These are phyloP conservation scores for Nemania abortiva DNA, from an alignment of 2,329 filamentous ascomycete species.

Conservation along the genomic window DNA sequence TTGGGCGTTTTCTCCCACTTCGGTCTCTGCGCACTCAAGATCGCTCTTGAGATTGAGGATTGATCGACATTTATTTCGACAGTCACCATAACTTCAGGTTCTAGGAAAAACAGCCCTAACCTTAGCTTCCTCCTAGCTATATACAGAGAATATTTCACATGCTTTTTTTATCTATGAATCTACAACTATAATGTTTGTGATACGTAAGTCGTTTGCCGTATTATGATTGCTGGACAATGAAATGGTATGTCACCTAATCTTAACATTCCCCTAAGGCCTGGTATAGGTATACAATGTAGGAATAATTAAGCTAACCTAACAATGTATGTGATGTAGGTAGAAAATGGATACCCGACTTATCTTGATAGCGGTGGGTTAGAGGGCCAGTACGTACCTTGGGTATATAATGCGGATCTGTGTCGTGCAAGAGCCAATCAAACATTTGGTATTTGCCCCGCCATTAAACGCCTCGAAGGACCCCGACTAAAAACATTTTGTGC, in stretches of 20 bases:
- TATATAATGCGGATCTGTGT: too few species aligned
- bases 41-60: conserved; percentile 44
- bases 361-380: too few species aligned
- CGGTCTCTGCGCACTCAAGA: conserved; percentile 43
- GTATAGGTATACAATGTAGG: not conserved
- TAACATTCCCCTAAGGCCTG: not conserved
- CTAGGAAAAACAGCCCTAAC: conserved; percentile 46
- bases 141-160: conserved; percentile 43
- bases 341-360: too few species aligned
- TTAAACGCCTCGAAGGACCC: conserved; percentile 28
- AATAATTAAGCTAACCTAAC: too few species aligned
- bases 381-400: too few species aligned
- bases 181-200: conserved; percentile 16
- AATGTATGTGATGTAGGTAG: too few species aligned
- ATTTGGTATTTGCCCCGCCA: conserved; percentile 25
- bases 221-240: not conserved
- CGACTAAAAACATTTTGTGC: conserved; percentile 38
- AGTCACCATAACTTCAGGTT: conserved; percentile 45
- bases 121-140: conserved; percentile 44
- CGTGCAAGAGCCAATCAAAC: conserved; percentile 17
- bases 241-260: not conserved
- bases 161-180: not conserved
- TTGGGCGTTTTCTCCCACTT: conserved; percentile 44
- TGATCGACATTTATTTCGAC: conserved; percentile 45
- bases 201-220: not conserved